Percentiles rank a stretch among this genome's conserved stretches.
Conservation (phyloP, 1,284 basidiomycete genomes). For the Ceratobasidium sp. region DNA sequence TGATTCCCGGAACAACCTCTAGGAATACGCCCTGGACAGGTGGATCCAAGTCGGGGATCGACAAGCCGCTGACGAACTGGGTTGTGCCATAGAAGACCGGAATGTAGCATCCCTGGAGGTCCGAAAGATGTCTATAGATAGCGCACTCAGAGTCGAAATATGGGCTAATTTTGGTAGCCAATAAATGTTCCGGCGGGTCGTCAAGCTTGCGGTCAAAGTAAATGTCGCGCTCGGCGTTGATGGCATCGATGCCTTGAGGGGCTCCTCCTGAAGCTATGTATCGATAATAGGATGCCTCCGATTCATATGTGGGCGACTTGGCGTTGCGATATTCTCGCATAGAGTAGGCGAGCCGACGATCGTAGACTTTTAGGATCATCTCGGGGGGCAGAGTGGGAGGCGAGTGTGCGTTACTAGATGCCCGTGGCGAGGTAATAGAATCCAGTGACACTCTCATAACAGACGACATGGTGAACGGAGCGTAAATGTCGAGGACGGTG, state of each 20-base stretch:
- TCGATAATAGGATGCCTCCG: not conserved
- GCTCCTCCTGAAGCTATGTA: constrained; percentile 1
- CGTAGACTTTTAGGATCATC: constrained; percentile 3
- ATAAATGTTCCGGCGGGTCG: not conserved
- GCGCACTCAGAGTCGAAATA: constrained; percentile 1
- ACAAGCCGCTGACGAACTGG: not conserved
- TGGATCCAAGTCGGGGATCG: not conserved
- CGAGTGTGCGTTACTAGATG: not conserved
- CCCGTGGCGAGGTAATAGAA: not conserved
- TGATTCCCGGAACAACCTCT: not conserved
- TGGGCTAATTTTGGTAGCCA: not conserved
- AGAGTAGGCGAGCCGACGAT: not conserved
- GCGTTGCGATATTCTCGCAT: not conserved
- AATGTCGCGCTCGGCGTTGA: not conserved
- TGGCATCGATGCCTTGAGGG: not conserved
- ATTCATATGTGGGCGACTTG: constrained; percentile 3
- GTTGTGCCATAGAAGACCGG: not conserved
- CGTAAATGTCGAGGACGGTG: not conserved
- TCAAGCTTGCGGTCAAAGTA: not conserved
- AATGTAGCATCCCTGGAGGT: constrained; percentile 1
- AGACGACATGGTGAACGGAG: not conserved
- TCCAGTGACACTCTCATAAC: not conserved
- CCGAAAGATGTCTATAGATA: not conserved
- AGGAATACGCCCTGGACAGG: not conserved
- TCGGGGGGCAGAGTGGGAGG: not conserved